These are phyloP conservation scores for Spatholobus suberectus DNA, from an alignment of 306 rosid species.

Conservation along the genomic window DNA sequence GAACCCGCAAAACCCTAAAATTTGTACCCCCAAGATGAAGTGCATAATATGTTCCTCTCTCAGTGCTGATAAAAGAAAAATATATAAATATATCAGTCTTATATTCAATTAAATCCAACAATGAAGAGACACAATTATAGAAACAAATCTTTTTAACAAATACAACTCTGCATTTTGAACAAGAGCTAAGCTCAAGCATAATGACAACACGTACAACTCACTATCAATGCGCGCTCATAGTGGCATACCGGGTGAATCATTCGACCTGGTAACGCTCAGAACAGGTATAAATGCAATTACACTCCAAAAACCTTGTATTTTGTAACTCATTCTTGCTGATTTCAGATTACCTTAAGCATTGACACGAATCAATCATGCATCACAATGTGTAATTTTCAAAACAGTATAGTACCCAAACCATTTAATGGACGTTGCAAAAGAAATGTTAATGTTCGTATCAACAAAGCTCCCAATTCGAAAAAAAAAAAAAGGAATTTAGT, in stretches of 20 bases:
- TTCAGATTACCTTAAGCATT: neutral
- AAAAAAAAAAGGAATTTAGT: neutral
- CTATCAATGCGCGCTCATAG: constrained; percentile 8
- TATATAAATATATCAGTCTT: neutral
- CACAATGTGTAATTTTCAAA: constrained; percentile 3
- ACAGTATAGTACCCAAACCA: neutral
- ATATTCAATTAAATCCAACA: neutral
- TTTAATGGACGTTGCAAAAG: neutral
- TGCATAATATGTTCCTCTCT: constrained; percentile 84
- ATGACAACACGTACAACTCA: neutral
- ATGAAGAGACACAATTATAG: neutral
- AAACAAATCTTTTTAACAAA: neutral
- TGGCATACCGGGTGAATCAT: constrained; percentile 23
- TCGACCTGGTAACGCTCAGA: constrained; percentile 24
- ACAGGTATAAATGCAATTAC: constrained; percentile 31
- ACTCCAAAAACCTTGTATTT: constrained; percentile 2
- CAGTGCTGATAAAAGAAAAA: constrained; percentile 60
- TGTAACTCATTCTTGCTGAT: constrained; percentile 19
- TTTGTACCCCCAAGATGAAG: constrained; percentile 93
- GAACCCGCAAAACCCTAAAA: constrained; percentile 85
- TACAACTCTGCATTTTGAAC: neutral
- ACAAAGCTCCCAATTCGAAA: constrained; percentile 7
- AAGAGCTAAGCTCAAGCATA: constrained; percentile 4
- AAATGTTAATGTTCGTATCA: neutral
- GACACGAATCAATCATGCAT: constrained; percentile 2